Percentiles rank a stretch among this genome's conserved stretches.
phyloP scores from a whole-genome alignment of 352 stramenopile species.

The Stramenopiles sp. region DNA sequence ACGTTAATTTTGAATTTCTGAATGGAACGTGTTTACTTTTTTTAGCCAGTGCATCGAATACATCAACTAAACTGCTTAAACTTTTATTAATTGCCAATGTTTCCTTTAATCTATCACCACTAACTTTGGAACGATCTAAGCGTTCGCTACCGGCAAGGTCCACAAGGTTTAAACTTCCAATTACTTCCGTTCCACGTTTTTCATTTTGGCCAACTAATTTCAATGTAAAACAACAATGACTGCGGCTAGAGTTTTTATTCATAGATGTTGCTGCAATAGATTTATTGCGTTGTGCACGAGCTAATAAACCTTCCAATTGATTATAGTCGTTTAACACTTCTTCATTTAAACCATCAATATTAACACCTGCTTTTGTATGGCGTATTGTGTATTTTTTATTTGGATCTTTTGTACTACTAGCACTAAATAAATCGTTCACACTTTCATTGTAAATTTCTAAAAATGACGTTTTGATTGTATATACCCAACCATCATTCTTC shows the following conservation, averaged over 20 bases:
- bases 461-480: constrained; percentile 88
- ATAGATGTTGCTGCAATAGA: constrained; percentile 77
- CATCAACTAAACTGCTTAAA: constrained; percentile 86
- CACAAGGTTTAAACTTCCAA: constrained; percentile 74
- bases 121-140: constrained; percentile 50
- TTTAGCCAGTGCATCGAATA: constrained; percentile 91
- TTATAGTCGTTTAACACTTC: constrained; percentile 23
- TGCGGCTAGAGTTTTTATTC: constrained; percentile 91
- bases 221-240: constrained; percentile 92
- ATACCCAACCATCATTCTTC: constrained; percentile 70
- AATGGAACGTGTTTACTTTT: constrained; percentile 59
- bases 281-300: constrained; percentile 18
- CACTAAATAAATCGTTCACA: constrained; percentile 80
- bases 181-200: constrained; percentile 60
- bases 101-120: constrained; percentile 74
- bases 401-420: constrained; percentile 24
- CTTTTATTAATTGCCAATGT: constrained; percentile 98
- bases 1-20: neutral
- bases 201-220: constrained; percentile 60
- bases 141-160: constrained; percentile 89
- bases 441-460: constrained; percentile 99
- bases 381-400: constrained; percentile 49
- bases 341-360: constrained; percentile 16
- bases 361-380: constrained; percentile 37
- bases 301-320: constrained; percentile 18